Evolutionary conservation across 2,329 filamentous ascomycete species (phyloP), one percentile per base, ranked within the genome.

Genomic region (Trichoderma sp.): DNA sequence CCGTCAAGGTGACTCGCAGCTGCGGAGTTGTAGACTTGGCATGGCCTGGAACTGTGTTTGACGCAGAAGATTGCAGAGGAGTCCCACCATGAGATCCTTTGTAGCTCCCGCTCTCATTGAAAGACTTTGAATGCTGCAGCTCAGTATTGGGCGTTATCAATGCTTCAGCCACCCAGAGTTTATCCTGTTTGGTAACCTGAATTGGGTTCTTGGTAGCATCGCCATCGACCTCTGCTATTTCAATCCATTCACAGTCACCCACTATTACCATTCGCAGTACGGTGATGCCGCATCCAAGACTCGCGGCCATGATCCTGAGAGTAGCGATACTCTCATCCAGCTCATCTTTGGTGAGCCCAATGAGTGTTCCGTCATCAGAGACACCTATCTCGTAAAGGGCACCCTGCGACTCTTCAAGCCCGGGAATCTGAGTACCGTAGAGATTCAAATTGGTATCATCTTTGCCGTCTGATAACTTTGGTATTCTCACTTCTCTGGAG

Each of bases 371-470:
- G 82, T 98, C 94, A 80, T 99, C 96, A 32, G 95, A 92, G 11
- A 99, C 94, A 0, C 96, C 96, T 80, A 99, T 97, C 80, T 99
- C 95, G 76, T 99, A 99, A 64, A 98, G 82, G 1, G 96, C 96
- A 6, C 96, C 96, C 75, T 93, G 92, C 17, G 94, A 98, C 79
- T 97, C 95, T 79, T 98, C 95, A 9, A 99, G 84, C 0, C 96
- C 94, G 2, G 95, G 90, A 7, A 94, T 84, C 53, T 92, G 84
- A 73, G 90, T 89, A 8, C 82, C 84, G 2, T 88, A 83, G 72
- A 85, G 83, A 65, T 86, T 79, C 8, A 85, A 82, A 47, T 85
- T 79, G 20, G 87, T 78, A 68, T 86, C 83, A 26, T 84, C 79
- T n/a, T 78, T 82, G 47, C 88, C 86, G 69, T 95, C 90, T 0